Percentiles rank a stretch among this genome's conserved stretches.
These are phyloP conservation scores for Margaritispora aquatica DNA, from an alignment of 495 filamentous ascomycete genomes.

Conservation along the genomic window DNA sequence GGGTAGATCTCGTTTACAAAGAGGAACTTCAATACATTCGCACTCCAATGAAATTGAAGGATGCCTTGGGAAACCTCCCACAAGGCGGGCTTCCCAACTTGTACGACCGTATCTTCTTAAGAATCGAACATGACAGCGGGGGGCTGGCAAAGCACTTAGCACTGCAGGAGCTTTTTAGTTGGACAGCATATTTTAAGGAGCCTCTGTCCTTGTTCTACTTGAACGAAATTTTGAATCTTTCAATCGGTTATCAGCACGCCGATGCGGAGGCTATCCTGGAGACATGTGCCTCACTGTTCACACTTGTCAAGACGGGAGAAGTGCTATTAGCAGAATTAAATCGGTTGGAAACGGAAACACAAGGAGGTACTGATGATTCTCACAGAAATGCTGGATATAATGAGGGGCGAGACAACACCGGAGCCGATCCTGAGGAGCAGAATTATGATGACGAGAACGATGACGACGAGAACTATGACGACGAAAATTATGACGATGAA, in stretches of 20 bases:
- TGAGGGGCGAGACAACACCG: neutral
- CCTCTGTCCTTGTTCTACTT: slow-evolving; percentile 9
- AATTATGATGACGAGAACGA: slow-evolving; percentile 10
- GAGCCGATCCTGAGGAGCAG: neutral
- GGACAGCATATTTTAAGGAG: slow-evolving; percentile 12
- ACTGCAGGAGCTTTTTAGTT: slow-evolving; percentile 7
- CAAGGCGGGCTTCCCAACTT: slow-evolving; percentile 5
- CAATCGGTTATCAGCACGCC: neutral
- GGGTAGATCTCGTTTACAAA: slow-evolving; percentile 12
- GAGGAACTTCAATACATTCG: slow-evolving; percentile 11
- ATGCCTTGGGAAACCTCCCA: slow-evolving; percentile 9
- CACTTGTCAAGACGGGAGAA: slow-evolving; percentile 12
- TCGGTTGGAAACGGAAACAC: neutral
- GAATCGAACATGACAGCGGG: slow-evolving; percentile 9
- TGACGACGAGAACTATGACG: slow-evolving; percentile 1
- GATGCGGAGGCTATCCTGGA: slow-evolving; percentile 9
- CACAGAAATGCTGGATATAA: no score
- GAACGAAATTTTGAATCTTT: slow-evolving; percentile 8
- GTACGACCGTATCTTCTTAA: slow-evolving; percentile 12
- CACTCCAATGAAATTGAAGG: slow-evolving; percentile 3
- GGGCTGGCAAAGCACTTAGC: slow-evolving; percentile 7
- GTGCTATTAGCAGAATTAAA: slow-evolving; percentile 6
- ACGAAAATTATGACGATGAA: slow-evolving; percentile 11
- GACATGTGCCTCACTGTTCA: slow-evolving; percentile 12
- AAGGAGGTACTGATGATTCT: neutral